Evolutionary conservation across 2,329 filamentous ascomycete genomes (phyloP).

Genomic region (Claviceps sp.): DNA sequence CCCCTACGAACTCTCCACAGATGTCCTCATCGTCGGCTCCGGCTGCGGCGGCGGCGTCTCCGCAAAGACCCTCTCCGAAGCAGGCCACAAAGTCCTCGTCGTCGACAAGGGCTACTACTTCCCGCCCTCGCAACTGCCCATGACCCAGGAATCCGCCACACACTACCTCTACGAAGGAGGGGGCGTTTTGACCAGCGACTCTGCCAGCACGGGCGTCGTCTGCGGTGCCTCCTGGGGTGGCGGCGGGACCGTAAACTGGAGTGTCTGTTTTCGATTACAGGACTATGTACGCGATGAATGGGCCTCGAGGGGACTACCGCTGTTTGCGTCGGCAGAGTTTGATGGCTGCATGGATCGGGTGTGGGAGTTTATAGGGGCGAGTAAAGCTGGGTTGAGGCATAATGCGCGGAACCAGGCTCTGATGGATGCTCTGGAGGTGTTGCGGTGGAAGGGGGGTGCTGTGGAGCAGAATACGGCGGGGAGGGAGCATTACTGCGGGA

Average conservation of each 20-base stretch:
- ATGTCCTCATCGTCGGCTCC: conserved; percentile 76
- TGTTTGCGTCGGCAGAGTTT: conserved; percentile 62
- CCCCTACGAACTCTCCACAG: conserved; percentile 54
- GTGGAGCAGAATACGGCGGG: conserved; percentile 73
- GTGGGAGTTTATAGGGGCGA: conserved; percentile 65
- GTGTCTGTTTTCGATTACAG: conserved; percentile 51
- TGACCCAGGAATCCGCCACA: conserved; percentile 48
- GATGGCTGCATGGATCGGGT: conserved; percentile 71
- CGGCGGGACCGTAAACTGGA: conserved; percentile 84
- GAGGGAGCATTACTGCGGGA: conserved; percentile 59
- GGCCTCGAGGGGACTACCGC: conserved; percentile 53
- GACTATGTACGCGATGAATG: conserved; percentile 69
- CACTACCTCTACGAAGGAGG: conserved; percentile 57
- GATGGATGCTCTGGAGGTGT: conserved; percentile 59
- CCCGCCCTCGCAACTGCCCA: conserved; percentile 57
- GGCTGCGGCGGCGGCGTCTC: conserved; percentile 75
- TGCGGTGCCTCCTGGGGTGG: conserved; percentile 70
- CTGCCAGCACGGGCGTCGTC: conserved; percentile 45
- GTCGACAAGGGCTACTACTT: conserved; percentile 76
- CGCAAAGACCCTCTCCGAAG: conserved; percentile 69
- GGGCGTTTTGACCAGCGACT: conserved; percentile 42
- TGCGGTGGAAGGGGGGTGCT: conserved; percentile 56
- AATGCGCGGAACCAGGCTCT: conserved; percentile 59
- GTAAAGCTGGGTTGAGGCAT: conserved; percentile 51
- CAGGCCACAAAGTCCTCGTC: conserved; percentile 62